Conservation (phyloP, 345 rosid genomes). For the Populus davidiana region DNA sequence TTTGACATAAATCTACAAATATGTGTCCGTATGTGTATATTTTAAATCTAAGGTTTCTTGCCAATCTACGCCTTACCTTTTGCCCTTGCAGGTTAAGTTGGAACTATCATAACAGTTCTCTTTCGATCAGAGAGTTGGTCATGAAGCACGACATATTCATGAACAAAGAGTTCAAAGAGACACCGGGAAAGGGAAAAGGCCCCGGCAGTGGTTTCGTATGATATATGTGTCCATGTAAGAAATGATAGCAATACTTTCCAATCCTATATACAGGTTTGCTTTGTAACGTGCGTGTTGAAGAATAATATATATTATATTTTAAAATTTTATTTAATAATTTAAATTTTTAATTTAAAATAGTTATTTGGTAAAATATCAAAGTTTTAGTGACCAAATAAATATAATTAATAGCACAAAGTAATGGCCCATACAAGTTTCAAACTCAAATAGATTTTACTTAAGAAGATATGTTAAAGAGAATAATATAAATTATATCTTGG, state of each 20-base stretch:
- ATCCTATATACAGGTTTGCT: not conserved
- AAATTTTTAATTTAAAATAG: no score
- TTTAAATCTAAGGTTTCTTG: not conserved
- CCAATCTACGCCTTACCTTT: not conserved
- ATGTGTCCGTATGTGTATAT: not conserved
- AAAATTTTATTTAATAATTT: no score
- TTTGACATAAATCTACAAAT: not conserved
- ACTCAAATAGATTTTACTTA: fast-evolving
- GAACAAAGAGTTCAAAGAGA: not conserved
- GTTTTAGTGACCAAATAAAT: no score
- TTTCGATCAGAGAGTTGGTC: not conserved
- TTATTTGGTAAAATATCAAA: no score
- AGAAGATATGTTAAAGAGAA: fast-evolving
- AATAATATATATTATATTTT: no score
- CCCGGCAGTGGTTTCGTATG: not conserved
- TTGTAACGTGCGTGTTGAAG: no score
- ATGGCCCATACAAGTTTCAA: no score
- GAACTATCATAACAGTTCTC: not conserved
- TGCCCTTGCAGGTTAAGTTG: not conserved
- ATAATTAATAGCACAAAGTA: no score
- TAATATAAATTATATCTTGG: no score
- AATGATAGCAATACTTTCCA: not conserved
- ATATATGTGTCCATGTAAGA: no score
- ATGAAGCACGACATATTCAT: not conserved
- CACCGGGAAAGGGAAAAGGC: not conserved